Evolutionary conservation across 2,329 filamentous ascomycete species (phyloP), one percentile per base, ranked within the genome.

Genomic region (Clarireedia homoeocarpa): DNA sequence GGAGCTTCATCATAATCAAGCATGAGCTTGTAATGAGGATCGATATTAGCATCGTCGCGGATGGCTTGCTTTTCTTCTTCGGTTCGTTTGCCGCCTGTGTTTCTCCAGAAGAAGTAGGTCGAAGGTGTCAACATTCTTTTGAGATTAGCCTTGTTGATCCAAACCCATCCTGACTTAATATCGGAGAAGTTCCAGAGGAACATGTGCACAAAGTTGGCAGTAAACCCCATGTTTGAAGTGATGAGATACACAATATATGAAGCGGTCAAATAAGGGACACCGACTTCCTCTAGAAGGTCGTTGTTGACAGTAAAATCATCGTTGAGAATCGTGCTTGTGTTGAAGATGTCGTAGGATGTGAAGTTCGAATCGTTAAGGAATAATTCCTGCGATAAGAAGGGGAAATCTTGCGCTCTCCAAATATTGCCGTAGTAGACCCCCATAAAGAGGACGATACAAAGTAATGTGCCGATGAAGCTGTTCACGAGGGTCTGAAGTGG

Each of bases 1-100:
- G 81, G 81, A 0, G 75, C 76, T 46, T 78, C 71, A 59, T 75
- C 74, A 66, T 82, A 84, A 38, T 73, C 72, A 20, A 63, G 42
- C 72, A 75, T 74, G 40, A 72, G 55, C 47, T 65, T 69, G 62
- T 74, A 75, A 60, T 76, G 74, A 3, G 73, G 73, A 54, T 76
- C 74, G 39, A 65, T 55, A 15, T 50, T 51, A 2, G 59, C 60
- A 42, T 63, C 55, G 15, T 53, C 40, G 15, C 58, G 53, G 9
- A 60, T 23, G 10, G 58, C 47, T 23, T 59, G 44, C 48, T 58
- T 59, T 45, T 63, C 55, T 47, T 57, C 55, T 34, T 61, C 59
- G 15, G 36, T 53, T 17, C 48, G 50, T 38, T 60, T 48, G 9
- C 59, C 52, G 5, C 30, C 17, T 4, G 15, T 14, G 1, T 49